Conservation (phyloP, 495 filamentous ascomycete genomes). For the Xylaria scruposa region DNA sequence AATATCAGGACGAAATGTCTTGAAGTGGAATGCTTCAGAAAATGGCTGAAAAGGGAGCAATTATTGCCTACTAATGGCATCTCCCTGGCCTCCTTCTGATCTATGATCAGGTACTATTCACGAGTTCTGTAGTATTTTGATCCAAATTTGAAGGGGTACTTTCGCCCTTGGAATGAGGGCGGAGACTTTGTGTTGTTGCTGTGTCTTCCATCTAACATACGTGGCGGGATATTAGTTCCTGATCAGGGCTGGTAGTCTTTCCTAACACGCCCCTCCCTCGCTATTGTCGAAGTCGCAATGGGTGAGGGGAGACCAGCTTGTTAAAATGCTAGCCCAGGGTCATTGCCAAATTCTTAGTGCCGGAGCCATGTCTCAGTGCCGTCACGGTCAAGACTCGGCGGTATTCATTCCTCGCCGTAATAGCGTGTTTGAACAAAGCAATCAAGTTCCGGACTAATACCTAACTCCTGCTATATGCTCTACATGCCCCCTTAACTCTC, state of each 20-base stretch:
- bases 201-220: neutral
- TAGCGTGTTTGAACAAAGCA: constrained; percentile 17
- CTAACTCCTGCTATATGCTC: constrained; percentile 35
- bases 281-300: neutral
- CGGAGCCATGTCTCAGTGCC: constrained; percentile 16
- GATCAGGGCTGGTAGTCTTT: constrained; percentile 3
- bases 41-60: neutral
- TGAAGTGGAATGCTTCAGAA: constrained; percentile 26
- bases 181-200: neutral
- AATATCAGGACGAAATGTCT: neutral
- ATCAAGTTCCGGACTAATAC: constrained; percentile 35
- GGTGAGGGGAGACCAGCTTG: neutral
- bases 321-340: neutral
- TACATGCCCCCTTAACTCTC: constrained; percentile 39
- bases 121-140: constrained; percentile 14
- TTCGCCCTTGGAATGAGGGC: constrained; percentile 26
- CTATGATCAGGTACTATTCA: constrained; percentile 4
- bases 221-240: constrained; percentile 6
- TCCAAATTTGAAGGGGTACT: constrained; percentile 7
- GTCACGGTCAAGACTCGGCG: constrained; percentile 12
- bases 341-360: constrained; percentile 17
- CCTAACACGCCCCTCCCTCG: neutral
- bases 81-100: constrained; percentile 21
- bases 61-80: constrained; percentile 10
- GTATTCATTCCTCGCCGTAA: neutral